Evolutionary conservation across 2,329 filamentous ascomycete species (phyloP).

Genomic region (Gremmenia infestans): DNA sequence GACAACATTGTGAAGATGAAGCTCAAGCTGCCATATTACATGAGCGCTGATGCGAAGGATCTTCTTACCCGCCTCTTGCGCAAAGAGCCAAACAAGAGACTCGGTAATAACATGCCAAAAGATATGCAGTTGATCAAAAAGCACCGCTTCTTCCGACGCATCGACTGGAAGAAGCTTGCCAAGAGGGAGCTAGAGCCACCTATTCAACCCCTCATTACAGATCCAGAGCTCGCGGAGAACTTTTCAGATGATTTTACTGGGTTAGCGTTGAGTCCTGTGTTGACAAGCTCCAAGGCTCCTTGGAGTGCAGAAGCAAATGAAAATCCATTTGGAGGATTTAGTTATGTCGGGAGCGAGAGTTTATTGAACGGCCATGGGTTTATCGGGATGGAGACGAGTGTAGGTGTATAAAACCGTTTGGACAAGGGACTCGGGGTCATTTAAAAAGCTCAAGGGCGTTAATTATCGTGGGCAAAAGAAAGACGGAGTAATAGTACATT

Average conservation of each 20-base stretch:
- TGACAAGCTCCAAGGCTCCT: slow-evolving; percentile 33
- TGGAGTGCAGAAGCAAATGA: slow-evolving; percentile 23
- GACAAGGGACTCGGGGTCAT: not conserved
- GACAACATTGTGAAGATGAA: slow-evolving; percentile 96
- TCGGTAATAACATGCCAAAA: slow-evolving; percentile 84
- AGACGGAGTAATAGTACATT: too few species aligned
- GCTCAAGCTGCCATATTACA: slow-evolving; percentile 80
- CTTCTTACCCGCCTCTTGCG: slow-evolving; percentile 82
- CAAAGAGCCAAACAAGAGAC: slow-evolving; percentile 86
- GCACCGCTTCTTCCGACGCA: slow-evolving; percentile 94
- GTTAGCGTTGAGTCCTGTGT: slow-evolving; percentile 70
- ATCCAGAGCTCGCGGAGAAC: slow-evolving; percentile 94
- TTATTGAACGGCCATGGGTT: slow-evolving; percentile 29
- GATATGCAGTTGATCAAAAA: slow-evolving; percentile 82
- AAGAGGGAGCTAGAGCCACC: slow-evolving; percentile 79
- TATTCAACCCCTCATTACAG: slow-evolving; percentile 89
- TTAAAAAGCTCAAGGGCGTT: not conserved
- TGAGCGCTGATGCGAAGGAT: slow-evolving; percentile 89
- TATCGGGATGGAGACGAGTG: not conserved
- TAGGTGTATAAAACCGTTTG: not conserved
- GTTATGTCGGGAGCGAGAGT: slow-evolving; percentile 32
- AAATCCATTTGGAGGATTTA: slow-evolving; percentile 33
- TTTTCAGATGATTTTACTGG: slow-evolving; percentile 91
- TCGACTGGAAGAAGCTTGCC: slow-evolving; percentile 87
- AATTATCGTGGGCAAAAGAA: not conserved